phyloP scores from a whole-genome alignment of 768 basidiomycete species.

The Erythrobasidium yunnanense region DNA sequence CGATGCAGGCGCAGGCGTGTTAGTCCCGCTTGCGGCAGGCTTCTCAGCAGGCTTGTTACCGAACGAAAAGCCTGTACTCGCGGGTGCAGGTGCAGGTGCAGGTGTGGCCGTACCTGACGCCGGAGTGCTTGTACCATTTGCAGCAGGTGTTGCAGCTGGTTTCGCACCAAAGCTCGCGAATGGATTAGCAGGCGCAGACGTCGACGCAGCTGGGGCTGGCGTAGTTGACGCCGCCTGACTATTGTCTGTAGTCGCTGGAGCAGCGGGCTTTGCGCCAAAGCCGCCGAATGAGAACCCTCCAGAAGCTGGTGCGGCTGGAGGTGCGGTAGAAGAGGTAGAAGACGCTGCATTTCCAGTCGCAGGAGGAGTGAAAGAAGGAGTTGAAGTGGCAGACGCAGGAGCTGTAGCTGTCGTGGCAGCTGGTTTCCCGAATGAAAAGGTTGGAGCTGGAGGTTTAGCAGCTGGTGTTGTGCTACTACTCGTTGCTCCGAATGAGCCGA shows the following conservation, averaged over 20 bases:
- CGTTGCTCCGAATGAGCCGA: background rate
- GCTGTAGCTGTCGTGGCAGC: background rate
- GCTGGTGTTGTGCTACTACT: slow-evolving; percentile 28
- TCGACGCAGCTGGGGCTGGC: slow-evolving; percentile 1
- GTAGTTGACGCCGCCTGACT: slow-evolving; percentile 4
- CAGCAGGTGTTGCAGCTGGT: background rate
- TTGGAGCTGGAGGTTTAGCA: slow-evolving; percentile 46
- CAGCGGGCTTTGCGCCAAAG: slow-evolving; percentile 15
- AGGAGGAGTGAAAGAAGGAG: background rate
- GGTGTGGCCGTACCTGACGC: background rate
- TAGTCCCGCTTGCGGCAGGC: no score
- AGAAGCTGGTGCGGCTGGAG: slow-evolving; percentile 3
- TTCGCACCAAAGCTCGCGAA: no score
- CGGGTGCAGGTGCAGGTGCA: slow-evolving; percentile 15
- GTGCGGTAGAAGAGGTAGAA: slow-evolving; percentile 11
- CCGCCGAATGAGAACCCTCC: slow-evolving; percentile 12
- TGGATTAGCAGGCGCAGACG: background rate
- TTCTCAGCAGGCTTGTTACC: slow-evolving; percentile 10
- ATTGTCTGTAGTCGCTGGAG: background rate
- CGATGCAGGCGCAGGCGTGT: no score
- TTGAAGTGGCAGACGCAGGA: background rate
- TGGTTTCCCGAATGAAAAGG: slow-evolving; percentile 43
- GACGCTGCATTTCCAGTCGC: background rate
- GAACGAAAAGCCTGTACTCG: background rate
- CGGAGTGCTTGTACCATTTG: background rate